phyloP scores from a whole-genome alignment of 805 yeast species.

The Metahyphopichia silvanorum region DNA sequence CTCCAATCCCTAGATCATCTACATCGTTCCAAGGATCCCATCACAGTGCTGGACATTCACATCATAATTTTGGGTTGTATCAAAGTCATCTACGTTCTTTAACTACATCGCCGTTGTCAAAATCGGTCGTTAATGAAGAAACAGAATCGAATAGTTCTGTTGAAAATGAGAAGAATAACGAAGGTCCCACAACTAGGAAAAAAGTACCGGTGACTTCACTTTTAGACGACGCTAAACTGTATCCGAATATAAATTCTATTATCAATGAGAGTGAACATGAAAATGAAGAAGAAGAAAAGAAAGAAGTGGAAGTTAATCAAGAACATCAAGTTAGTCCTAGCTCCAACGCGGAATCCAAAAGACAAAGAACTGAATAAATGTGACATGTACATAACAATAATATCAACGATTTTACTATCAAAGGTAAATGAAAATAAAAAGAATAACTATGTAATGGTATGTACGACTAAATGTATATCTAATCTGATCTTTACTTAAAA shows the following conservation, averaged over 20 bases:
- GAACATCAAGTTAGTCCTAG: background rate
- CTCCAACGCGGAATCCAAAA: background rate
- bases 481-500: no score
- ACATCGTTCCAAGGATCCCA: slow-evolving; percentile 4
- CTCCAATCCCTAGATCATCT: slow-evolving; percentile 5
- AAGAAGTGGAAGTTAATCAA: slow-evolving; percentile 1
- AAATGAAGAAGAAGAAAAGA: slow-evolving; percentile 2
- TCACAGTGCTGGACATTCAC: slow-evolving; percentile 3
- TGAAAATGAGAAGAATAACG: background rate
- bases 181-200: slow-evolving; percentile 4
- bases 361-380: slow-evolving; percentile 2
- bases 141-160: background rate
- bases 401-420: no score
- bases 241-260: slow-evolving; percentile 7
- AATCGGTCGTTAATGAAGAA: slow-evolving; percentile 3
- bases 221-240: slow-evolving; percentile 11
- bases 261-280: slow-evolving; percentile 9
- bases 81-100: slow-evolving; percentile 8
- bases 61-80: no score
- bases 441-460: no score
- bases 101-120: slow-evolving; percentile 15
- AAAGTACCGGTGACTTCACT: slow-evolving; percentile 23
- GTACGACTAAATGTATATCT: no score
- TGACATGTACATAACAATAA: no score
- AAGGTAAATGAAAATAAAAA: no score